phyloP scores from a whole-genome alignment of 768 basidiomycete species.

The Crassisporium funariophilum region DNA sequence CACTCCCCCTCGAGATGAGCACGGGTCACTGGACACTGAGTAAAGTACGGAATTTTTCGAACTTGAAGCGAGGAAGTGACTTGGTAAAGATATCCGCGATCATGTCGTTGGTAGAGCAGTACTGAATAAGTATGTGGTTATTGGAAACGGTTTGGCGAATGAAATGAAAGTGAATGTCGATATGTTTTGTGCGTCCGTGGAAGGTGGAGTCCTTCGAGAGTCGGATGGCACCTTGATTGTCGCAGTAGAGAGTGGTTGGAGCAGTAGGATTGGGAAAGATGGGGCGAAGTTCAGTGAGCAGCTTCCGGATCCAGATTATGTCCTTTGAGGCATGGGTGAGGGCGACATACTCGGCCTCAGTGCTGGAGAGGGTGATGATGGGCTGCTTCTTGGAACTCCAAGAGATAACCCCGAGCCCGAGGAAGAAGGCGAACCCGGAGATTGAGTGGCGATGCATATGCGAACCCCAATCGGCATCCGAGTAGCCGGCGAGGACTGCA shows the following conservation, averaged over 20 bases:
- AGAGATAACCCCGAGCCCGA: slow-evolving; percentile 31
- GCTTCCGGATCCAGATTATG: slow-evolving; percentile 23
- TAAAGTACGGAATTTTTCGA: slow-evolving; percentile 6
- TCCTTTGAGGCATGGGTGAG: slow-evolving; percentile 33
- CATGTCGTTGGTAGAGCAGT: slow-evolving; percentile 28
- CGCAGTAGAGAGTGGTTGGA: too few species aligned
- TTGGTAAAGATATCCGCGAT: slow-evolving; percentile 22
- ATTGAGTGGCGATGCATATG: slow-evolving; percentile 28
- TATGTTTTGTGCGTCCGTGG: slow-evolving; percentile 23
- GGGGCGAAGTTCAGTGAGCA: slow-evolving; percentile 25
- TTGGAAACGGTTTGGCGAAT: slow-evolving; percentile 33
- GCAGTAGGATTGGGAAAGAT: too few species aligned
- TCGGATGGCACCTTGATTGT: too few species aligned
- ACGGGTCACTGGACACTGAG: background rate
- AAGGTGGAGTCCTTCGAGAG: too few species aligned
- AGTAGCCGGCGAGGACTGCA: slow-evolving; percentile 27
- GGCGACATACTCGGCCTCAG: slow-evolving; percentile 24
- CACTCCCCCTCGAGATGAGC: background rate
- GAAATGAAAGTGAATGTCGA: slow-evolving; percentile 28
- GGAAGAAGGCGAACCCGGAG: slow-evolving; percentile 34
- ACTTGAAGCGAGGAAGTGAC: slow-evolving; percentile 8
- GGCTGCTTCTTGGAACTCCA: slow-evolving; percentile 40
- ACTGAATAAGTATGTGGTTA: slow-evolving; percentile 11
- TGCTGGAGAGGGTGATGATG: slow-evolving; percentile 35
- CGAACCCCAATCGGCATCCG: slow-evolving; percentile 23